These are phyloP conservation scores for Pseudoneurospora amorphoporcata DNA, from an alignment of 495 filamentous ascomycete genomes.

Conservation along the genomic window DNA sequence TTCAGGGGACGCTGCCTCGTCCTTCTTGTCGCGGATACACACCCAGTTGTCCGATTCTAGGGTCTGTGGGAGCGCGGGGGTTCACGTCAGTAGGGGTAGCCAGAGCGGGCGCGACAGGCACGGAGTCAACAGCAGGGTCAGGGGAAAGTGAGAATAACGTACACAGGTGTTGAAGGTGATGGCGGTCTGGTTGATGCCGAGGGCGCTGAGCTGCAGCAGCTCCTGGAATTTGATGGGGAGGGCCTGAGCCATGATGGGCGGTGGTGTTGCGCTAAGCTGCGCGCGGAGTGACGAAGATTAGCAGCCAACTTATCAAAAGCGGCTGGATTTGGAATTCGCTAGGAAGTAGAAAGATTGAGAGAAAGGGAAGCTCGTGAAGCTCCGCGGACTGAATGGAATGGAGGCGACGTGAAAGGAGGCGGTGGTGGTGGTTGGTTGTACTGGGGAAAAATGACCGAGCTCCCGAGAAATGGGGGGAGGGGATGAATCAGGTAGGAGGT, in stretches of 20 bases:
- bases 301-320: conserved; percentile 27
- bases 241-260: conserved; percentile 31
- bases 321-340: conserved; percentile 4
- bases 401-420: not conserved
- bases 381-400: not conserved
- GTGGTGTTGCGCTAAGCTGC: conserved; percentile 24
- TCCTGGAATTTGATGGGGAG: conserved; percentile 93
- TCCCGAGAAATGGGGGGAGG: not conserved
- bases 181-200: conserved; percentile 73
- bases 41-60: conserved; percentile 94
- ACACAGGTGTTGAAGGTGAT: conserved; percentile 98
- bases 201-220: conserved; percentile 71
- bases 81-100: not conserved
- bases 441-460: not conserved
- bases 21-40: conserved; percentile 87
- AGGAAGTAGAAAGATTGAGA: conserved; percentile 1
- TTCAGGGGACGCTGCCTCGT: conserved; percentile 70
- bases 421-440: not conserved
- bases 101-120: not conserved
- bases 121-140: not conserved
- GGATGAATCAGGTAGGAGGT: conserved; percentile 4
- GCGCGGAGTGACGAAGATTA: conserved; percentile 15
- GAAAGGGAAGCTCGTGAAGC: conserved; percentile 1
- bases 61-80: conserved; percentile 46
- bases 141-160: conserved; percentile 31